Percentiles rank a stretch among this genome's conserved stretches.
Conservation (phyloP, 352 stramenopile genomes). For the Pythium scleroteichum region DNA sequence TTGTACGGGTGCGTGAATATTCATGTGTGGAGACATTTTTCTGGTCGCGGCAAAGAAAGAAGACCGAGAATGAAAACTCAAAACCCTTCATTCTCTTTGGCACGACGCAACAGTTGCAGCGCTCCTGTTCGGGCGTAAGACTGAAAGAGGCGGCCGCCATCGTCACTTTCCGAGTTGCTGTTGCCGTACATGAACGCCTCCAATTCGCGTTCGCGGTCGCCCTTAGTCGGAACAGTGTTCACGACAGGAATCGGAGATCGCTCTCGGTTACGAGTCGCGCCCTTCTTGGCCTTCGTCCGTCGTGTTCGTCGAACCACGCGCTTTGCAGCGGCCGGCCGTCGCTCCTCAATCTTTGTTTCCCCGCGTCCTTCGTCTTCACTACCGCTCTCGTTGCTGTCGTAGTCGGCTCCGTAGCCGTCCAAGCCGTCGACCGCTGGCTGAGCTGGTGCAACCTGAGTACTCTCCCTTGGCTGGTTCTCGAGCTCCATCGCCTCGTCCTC, state of each 20-base stretch:
- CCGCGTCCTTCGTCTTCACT: not conserved
- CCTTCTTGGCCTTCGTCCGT: constrained; percentile 4
- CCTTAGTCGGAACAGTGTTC: not conserved
- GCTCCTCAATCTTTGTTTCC: constrained; percentile 35
- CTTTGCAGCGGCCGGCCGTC: not conserved
- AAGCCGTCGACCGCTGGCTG: constrained; percentile 12
- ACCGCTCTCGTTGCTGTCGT: constrained; percentile 59
- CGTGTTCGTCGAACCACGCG: constrained; percentile 14
- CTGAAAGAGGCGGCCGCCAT: constrained; percentile 38
- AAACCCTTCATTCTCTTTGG: constrained; percentile 80
- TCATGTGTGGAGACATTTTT: not conserved
- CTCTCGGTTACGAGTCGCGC: not conserved
- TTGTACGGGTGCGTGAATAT: not conserved
- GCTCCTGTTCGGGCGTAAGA: constrained; percentile 71
- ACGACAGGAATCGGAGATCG: not conserved
- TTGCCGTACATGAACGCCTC: constrained; percentile 26
- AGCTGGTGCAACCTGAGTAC: not conserved
- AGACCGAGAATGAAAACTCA: constrained; percentile 18
- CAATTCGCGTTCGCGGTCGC: constrained; percentile 14
- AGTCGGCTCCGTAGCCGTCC: constrained; percentile 62
- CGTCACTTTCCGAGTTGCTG: constrained; percentile 17
- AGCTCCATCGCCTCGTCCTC: constrained; percentile 25
- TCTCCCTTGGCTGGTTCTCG: not conserved
- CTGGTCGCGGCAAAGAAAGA: not conserved
- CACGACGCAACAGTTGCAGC: constrained; percentile 52